phyloP scores from a whole-genome alignment of 2,329 filamentous ascomycete species.

The Verticillium isaacii region DNA sequence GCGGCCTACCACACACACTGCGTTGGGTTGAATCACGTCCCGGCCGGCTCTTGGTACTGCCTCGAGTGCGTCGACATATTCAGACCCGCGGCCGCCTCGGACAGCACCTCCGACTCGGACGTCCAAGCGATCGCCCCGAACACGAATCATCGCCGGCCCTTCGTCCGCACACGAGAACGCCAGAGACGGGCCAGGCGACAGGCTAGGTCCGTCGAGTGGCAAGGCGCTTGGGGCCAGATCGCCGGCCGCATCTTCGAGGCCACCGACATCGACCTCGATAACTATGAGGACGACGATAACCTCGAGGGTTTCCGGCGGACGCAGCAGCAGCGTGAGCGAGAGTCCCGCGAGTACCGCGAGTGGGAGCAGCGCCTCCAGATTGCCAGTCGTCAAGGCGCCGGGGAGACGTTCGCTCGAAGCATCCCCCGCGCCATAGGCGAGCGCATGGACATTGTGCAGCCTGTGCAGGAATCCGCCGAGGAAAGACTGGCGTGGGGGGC shows the following conservation, averaged over 20 bases:
- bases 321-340: constrained; percentile 47
- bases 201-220: constrained; percentile 79
- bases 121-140: constrained; percentile 4
- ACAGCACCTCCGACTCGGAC: constrained; percentile 5
- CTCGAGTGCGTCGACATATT: constrained; percentile 66
- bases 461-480: constrained; percentile 64
- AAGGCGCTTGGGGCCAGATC: constrained; percentile 73
- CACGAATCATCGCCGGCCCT: constrained; percentile 23
- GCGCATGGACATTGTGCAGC: constrained; percentile 50
- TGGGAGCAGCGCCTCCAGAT: constrained; percentile 85
- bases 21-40: constrained; percentile 73
- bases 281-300: constrained; percentile 71
- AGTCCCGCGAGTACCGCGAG: constrained; percentile 55
- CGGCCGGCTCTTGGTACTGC: constrained; percentile 81
- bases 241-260: constrained; percentile 60
- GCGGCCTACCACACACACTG: constrained; percentile 89
- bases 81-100: constrained; percentile 2
- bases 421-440: constrained; percentile 55
- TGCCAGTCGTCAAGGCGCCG: constrained; percentile 72
- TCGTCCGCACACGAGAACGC: constrained; percentile 53
- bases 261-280: constrained; percentile 73
- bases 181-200: constrained; percentile 51
- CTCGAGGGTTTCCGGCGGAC: constrained; percentile 49
- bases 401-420: constrained; percentile 64
- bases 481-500: constrained; percentile 86